A percentile compares a stretch with the other conserved stretches of the same genome.
Evolutionary conservation across 176 grass and related monocot species (phyloP).

Genomic region (Eragrostis nindensis): DNA sequence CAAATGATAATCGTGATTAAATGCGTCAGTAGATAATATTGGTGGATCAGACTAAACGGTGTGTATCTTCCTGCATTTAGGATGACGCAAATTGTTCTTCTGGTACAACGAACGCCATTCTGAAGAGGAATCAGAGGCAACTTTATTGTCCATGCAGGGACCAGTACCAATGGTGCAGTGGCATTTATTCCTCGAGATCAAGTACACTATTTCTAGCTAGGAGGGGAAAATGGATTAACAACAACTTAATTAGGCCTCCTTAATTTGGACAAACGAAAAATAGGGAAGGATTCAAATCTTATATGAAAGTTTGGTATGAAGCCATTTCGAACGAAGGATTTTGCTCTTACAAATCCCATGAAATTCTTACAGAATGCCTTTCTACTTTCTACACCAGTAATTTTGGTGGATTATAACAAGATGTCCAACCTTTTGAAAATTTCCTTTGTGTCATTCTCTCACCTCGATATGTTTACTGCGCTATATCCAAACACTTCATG

Average conservation of each 20-base stretch:
- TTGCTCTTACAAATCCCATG: too few relatives aligned
- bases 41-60: constrained; percentile 37
- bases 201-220: not conserved
- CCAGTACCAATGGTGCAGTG: constrained; percentile 22
- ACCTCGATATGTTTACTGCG: too few relatives aligned
- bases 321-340: too few relatives aligned
- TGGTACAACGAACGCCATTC: constrained; percentile 24
- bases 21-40: not conserved
- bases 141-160: constrained; percentile 41
- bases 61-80: constrained; percentile 16
- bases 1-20: not conserved
- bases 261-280: too few relatives aligned
- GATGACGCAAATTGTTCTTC: constrained; percentile 7
- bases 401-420: too few relatives aligned
- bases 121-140: constrained; percentile 38
- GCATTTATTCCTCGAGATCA: constrained; percentile 35
- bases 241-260: not conserved
- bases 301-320: too few relatives aligned
- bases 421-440: too few relatives aligned
- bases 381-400: too few relatives aligned
- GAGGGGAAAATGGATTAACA: not conserved
- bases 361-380: too few relatives aligned
- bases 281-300: too few relatives aligned
- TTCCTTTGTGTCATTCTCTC: too few relatives aligned
- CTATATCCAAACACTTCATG: too few relatives aligned